These are phyloP conservation scores for Aspergillus cavernicola DNA, from an alignment of 495 filamentous ascomycete species.

Conservation along the genomic window DNA sequence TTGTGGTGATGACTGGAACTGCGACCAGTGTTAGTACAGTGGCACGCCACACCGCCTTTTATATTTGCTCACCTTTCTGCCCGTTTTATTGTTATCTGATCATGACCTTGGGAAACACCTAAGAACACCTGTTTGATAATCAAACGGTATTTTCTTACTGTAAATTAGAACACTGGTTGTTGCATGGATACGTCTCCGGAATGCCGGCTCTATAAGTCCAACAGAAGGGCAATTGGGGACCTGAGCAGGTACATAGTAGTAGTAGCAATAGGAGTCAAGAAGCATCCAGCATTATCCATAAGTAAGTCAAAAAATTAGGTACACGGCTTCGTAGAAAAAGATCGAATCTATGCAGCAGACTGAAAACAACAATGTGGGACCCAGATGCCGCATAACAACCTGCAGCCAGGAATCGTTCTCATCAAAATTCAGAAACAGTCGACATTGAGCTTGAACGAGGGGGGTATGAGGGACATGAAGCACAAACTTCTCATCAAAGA, in stretches of 20 bases:
- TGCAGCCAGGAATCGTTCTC: not conserved
- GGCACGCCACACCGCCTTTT: not conserved
- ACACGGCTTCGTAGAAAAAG: not conserved
- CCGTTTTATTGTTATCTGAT: not conserved
- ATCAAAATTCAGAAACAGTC: constrained; percentile 4
- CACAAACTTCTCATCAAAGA: constrained; percentile 15
- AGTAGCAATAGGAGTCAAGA: too few species aligned
- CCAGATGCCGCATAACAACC: not conserved
- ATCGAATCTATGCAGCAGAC: not conserved
- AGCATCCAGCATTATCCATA: too few species aligned
- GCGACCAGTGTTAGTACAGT: not conserved
- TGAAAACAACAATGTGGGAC: not conserved
- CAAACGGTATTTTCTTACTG: too few species aligned
- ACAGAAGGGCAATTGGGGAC: too few species aligned
- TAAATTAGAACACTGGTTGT: not conserved
- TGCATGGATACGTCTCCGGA: too few species aligned
- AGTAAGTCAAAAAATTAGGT: too few species aligned
- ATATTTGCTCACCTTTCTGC: not conserved
- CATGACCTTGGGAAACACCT: not conserved
- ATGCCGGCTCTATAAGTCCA: too few species aligned
- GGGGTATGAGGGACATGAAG: constrained; percentile 26
- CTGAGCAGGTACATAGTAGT: too few species aligned
- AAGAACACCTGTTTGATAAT: too few species aligned
- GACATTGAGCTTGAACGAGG: constrained; percentile 12
- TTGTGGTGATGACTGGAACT: not conserved